Evolutionary conservation across 2,329 filamentous ascomycete genomes (phyloP).

Genomic region (Fusarium cyanostomum): DNA sequence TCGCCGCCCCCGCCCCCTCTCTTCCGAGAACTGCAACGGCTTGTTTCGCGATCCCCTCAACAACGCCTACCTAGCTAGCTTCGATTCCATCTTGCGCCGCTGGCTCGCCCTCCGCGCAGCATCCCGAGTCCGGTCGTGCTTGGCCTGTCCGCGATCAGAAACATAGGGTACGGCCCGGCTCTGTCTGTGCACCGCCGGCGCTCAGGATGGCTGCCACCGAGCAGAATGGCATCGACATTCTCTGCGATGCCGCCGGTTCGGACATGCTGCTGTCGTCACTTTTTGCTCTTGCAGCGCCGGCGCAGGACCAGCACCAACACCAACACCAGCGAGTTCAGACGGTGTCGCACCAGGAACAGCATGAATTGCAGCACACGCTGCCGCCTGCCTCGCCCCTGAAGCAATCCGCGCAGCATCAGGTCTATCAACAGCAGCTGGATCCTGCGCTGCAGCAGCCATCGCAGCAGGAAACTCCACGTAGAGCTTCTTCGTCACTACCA

Average conservation of each 20-base stretch:
- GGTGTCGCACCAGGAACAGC: slow-evolving; percentile 30
- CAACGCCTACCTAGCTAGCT: background rate
- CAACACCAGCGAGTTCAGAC: slow-evolving; percentile 15
- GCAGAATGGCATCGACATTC: slow-evolving; percentile 43
- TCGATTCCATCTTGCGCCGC: slow-evolving; percentile 1
- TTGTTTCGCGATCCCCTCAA: slow-evolving; percentile 31
- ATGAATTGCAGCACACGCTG: slow-evolving; percentile 27
- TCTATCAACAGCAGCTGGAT: slow-evolving; percentile 32
- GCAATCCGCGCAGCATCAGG: slow-evolving; percentile 12
- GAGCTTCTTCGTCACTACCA: slow-evolving; percentile 24
- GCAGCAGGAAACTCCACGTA: slow-evolving; percentile 20
- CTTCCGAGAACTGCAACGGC: slow-evolving; percentile 30
- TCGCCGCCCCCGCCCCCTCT: slow-evolving; percentile 29
- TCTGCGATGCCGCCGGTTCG: slow-evolving; percentile 43
- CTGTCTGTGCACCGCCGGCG: slow-evolving; percentile 15
- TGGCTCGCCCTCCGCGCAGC: slow-evolving; percentile 9
- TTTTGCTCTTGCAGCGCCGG: slow-evolving; percentile 38
- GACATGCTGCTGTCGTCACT: slow-evolving; percentile 42
- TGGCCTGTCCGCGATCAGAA: slow-evolving; percentile 1
- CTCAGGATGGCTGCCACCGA: slow-evolving; percentile 38
- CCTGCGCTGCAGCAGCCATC: slow-evolving; percentile 21
- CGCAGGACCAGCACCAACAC: slow-evolving; percentile 30
- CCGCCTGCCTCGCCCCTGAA: slow-evolving; percentile 28
- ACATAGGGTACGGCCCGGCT: slow-evolving; percentile 18
- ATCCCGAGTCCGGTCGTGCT: background rate